Conservation (phyloP, 805 yeast genomes). For the Barnettozyma pratensis region DNA sequence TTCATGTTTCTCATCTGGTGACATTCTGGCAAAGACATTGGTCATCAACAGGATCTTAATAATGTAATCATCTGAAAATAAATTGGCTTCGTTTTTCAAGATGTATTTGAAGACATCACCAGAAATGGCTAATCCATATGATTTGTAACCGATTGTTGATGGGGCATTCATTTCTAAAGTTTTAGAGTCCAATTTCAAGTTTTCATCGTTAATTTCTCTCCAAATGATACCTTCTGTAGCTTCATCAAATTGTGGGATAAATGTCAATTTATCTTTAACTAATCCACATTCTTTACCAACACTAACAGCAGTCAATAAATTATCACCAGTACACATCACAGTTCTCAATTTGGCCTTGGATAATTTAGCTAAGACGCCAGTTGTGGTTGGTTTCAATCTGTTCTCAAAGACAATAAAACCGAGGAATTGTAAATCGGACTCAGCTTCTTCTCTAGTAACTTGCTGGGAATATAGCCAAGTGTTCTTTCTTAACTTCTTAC, state of each 20-base stretch:
- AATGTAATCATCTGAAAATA: constrained; percentile 34
- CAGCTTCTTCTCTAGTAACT: constrained; percentile 59
- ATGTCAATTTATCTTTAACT: constrained; percentile 44
- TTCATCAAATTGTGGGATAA: constrained; percentile 55
- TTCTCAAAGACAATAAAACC: constrained; percentile 95
- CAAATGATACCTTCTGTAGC: constrained; percentile 33
- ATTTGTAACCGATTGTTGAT: constrained; percentile 20
- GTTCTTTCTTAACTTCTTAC: constrained; percentile 42
- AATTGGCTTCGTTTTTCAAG: constrained; percentile 36
- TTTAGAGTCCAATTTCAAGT: constrained; percentile 51
- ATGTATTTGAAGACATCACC: constrained; percentile 88
- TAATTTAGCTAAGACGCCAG: constrained; percentile 52
- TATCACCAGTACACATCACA: constrained; percentile 97
- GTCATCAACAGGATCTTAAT: constrained; percentile 64
- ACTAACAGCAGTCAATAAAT: constrained; percentile 88
- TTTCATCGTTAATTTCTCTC: constrained; percentile 64
- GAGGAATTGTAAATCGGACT: constrained; percentile 60
- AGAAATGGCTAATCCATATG: constrained; percentile 76
- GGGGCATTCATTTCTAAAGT: constrained; percentile 47
- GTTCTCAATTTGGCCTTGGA: constrained; percentile 71
- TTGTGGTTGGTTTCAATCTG: constrained; percentile 70
- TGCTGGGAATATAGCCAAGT: constrained; percentile 47
- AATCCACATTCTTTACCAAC: constrained; percentile 84
- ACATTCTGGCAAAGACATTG: constrained; percentile 90
- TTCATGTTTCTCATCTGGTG: constrained; percentile 98